Evolutionary conservation across 2,329 filamentous ascomycete genomes (phyloP).

Genomic region (Periconia sp.): DNA sequence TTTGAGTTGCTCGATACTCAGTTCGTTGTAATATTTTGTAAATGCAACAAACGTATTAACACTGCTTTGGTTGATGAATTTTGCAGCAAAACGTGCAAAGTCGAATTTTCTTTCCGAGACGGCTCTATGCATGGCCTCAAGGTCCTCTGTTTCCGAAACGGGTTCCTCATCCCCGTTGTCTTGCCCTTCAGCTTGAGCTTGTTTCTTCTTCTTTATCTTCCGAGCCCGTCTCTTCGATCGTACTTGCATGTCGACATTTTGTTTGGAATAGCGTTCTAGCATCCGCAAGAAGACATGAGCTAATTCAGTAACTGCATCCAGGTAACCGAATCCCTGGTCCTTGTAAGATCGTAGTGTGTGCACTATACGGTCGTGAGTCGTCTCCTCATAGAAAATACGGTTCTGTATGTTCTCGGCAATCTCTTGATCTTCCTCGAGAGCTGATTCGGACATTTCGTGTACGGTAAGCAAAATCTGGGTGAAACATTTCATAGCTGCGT

Average conservation of each 20-base stretch:
- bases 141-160: constrained; percentile 64
- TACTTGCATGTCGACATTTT: constrained; percentile 91
- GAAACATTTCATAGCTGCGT: constrained; percentile 88
- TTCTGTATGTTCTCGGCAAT: constrained; percentile 97
- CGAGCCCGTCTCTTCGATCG: constrained; percentile 75
- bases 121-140: constrained; percentile 67
- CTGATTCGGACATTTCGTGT: constrained; percentile 85
- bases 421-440: constrained; percentile 89
- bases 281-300: constrained; percentile 90
- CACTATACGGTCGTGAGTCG: constrained; percentile 85
- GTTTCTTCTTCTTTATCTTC: constrained; percentile 71
- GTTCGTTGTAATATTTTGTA: constrained; percentile 76
- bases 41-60: constrained; percentile 88
- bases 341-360: constrained; percentile 84
- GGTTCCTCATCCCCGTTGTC: constrained; percentile 60
- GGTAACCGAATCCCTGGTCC: constrained; percentile 88
- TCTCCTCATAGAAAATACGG: constrained; percentile 97
- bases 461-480: constrained; percentile 92
- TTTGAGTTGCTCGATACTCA: constrained; percentile 80
- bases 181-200: constrained; percentile 48
- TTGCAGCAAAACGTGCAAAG: constrained; percentile 78
- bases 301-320: constrained; percentile 89
- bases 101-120: constrained; percentile 90
- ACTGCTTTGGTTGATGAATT: constrained; percentile 81
- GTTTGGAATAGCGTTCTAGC: constrained; percentile 89